phyloP scores from a whole-genome alignment of 768 basidiomycete genomes.

The Collybia sordida region DNA sequence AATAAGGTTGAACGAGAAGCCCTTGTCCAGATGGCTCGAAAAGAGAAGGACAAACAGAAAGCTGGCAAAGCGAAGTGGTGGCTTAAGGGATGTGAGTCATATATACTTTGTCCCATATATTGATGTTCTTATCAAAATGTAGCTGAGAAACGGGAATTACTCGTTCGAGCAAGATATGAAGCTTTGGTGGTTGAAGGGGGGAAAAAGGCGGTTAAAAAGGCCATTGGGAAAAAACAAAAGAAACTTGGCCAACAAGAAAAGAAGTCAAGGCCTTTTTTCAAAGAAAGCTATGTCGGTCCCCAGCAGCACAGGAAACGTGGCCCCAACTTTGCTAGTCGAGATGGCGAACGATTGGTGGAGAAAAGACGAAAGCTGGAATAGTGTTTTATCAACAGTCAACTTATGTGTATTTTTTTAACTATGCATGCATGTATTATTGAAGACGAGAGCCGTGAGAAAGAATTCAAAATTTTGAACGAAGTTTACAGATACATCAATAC shows the following conservation, averaged over 20 bases:
- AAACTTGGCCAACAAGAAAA: constrained; percentile 90
- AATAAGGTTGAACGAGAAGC: constrained; percentile 74
- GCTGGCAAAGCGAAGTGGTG: constrained; percentile 84
- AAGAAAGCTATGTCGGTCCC: constrained; percentile 11
- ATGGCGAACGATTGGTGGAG: constrained; percentile 11
- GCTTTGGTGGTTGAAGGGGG: constrained; percentile 78
- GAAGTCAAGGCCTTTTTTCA: constrained; percentile 68
- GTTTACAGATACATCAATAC: no score
- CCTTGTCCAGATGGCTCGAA: constrained; percentile 49
- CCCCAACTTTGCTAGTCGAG: constrained; percentile 8
- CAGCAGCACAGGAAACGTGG: constrained; percentile 1
- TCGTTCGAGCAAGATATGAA: constrained; percentile 77
- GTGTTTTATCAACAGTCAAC: background rate
- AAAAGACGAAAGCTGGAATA: constrained; percentile 17
- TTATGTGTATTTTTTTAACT: background rate
- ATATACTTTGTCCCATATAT: background rate
- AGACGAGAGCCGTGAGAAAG: no score
- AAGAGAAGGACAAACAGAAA: constrained; percentile 65
- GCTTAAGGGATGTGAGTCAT: constrained; percentile 72
- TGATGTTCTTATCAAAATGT: constrained; percentile 11
- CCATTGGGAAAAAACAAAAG: constrained; percentile 85
- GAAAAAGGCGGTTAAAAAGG: constrained; percentile 79
- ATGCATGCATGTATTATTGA: no score
- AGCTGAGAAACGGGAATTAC: constrained; percentile 79
- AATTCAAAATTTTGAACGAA: no score